A percentile compares a stretch with the other conserved stretches of the same genome.
Conservation (phyloP, 768 basidiomycete genomes). For the Agaricus blazei region DNA sequence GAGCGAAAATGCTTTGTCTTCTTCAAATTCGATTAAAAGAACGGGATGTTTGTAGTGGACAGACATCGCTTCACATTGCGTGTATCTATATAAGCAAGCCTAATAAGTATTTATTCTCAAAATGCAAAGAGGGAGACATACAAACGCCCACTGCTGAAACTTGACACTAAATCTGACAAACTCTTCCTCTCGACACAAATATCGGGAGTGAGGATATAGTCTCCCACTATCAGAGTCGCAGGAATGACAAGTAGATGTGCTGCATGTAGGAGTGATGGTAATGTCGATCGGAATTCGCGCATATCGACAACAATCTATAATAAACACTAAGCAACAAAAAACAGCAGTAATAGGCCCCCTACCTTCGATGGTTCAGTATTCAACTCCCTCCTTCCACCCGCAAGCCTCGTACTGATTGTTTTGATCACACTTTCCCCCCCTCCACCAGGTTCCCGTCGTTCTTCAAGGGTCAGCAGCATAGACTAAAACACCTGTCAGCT, state of each 20-base stretch:
- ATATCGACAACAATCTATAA: constrained; percentile 90
- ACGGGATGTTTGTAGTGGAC: constrained; percentile 93
- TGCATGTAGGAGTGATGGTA: constrained; percentile 88
- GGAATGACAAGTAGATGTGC: constrained; percentile 78
- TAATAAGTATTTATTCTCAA: neutral
- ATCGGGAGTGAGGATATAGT: constrained; percentile 92
- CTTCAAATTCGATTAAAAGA: constrained; percentile 94
- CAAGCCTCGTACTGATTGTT: constrained; percentile 79
- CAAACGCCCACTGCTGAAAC: constrained; percentile 93
- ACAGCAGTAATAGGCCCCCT: constrained; percentile 1
- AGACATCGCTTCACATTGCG: constrained; percentile 96
- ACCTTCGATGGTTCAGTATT: constrained; percentile 64
- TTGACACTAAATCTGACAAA: constrained; percentile 84
- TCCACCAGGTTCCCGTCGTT: constrained; percentile 31
- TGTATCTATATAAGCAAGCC: constrained; percentile 53
- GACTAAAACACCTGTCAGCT: constrained; percentile 39
- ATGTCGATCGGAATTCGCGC: constrained; percentile 90
- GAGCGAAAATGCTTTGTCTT: constrained; percentile 91
- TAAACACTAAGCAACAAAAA: neutral
- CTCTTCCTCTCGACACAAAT: constrained; percentile 97
- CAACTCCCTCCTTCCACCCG: constrained; percentile 74
- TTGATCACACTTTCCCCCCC: constrained; percentile 61
- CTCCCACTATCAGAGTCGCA: constrained; percentile 89
- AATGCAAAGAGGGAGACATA: constrained; percentile 34
- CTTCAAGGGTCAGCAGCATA: constrained; percentile 88